phyloP scores from a whole-genome alignment of 1,139 yeast species.

The Taiozyma onychis region DNA sequence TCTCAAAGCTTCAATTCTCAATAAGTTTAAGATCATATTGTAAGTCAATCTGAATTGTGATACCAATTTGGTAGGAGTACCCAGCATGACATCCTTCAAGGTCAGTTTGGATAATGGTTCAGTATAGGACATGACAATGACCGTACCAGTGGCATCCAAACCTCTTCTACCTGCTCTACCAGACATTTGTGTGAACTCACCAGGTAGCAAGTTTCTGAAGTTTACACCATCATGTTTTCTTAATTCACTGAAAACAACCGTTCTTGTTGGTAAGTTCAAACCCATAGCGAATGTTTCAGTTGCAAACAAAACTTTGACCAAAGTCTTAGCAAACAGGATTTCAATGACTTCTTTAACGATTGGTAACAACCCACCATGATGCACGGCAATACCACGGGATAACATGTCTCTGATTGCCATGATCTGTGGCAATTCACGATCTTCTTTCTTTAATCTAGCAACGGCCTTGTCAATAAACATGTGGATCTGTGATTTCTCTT shows the following conservation, averaged over 20 bases:
- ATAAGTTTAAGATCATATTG: conserved; percentile 86
- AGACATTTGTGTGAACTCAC: conserved; percentile 98
- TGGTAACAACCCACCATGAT: conserved; percentile 94
- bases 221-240: conserved; percentile 87
- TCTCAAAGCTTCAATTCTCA: conserved; percentile 87
- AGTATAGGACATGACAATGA: conserved; percentile 84
- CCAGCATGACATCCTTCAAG: conserved; percentile 77
- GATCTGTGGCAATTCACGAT: conserved; percentile 89
- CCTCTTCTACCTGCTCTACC: conserved; percentile 99
- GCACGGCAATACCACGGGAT: conserved; percentile 91
- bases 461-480: conserved; percentile 91
- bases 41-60: conserved; percentile 93
- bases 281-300: conserved; percentile 99
- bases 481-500: conserved; percentile 85
- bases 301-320: conserved; percentile 88
- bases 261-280: conserved; percentile 90
- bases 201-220: conserved; percentile 80
- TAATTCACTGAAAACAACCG: conserved; percentile 83
- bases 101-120: conserved; percentile 56
- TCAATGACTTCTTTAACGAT: conserved; percentile 95
- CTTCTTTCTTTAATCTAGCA: conserved; percentile 83
- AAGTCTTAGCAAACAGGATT: conserved; percentile 77
- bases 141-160: conserved; percentile 88
- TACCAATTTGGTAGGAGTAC: conserved; percentile 81
- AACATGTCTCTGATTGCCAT: conserved; percentile 73